Evolutionary conservation across 257 asterid species (phyloP).

Genomic region (Cruciata laevipes): DNA sequence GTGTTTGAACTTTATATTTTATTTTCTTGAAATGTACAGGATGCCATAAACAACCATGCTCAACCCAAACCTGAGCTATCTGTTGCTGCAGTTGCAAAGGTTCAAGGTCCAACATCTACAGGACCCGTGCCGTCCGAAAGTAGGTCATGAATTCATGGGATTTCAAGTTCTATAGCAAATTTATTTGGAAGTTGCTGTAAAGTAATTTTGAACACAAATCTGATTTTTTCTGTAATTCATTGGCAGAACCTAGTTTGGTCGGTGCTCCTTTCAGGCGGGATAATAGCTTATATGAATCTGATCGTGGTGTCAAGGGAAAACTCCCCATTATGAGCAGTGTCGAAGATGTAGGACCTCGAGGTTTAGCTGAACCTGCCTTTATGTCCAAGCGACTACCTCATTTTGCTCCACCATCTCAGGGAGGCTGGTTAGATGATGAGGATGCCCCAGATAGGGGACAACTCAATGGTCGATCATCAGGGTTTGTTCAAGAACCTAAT

Average conservation of each 20-base stretch:
- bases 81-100: conserved; percentile 38
- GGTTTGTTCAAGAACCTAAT: conserved; percentile 34
- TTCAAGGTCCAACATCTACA: conserved; percentile 35
- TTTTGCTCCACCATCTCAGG: conserved; percentile 42
- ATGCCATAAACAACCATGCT: conserved; percentile 32
- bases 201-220: neutral
- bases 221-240: conserved; percentile 8
- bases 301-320: conserved; percentile 32
- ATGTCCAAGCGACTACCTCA: conserved; percentile 57
- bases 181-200: neutral
- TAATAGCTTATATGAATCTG: conserved; percentile 30
- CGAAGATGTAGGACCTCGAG: conserved; percentile 37
- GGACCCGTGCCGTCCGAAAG: conserved; percentile 61
- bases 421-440: conserved; percentile 57
- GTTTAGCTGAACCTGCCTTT: conserved; percentile 53
- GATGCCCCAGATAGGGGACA: conserved; percentile 43
- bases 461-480: conserved; percentile 36
- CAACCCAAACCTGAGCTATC: conserved; percentile 57
- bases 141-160: conserved; percentile 23
- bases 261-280: conserved; percentile 79
- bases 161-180: conserved; percentile 9
- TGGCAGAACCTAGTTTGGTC: conserved; percentile 75
- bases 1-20: conserved; percentile 12
- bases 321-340: conserved; percentile 22
- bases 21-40: conserved; percentile 38